These are phyloP conservation scores for Rhizopogon sp. DNA, from an alignment of 768 basidiomycete genomes.

Conservation along the genomic window DNA sequence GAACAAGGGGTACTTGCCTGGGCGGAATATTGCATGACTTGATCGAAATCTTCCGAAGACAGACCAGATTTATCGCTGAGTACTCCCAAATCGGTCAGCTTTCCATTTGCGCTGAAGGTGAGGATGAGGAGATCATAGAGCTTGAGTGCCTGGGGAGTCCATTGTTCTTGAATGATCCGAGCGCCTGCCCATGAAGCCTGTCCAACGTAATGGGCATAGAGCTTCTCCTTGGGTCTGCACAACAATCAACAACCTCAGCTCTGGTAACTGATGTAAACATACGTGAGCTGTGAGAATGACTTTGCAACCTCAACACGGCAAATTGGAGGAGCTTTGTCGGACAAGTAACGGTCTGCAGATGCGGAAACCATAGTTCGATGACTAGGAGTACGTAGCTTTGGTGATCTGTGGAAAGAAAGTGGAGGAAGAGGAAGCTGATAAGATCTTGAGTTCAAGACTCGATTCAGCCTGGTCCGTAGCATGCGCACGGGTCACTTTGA, in stretches of 20 bases:
- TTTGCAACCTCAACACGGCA: slow-evolving; percentile 66
- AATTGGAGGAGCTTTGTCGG: slow-evolving; percentile 72
- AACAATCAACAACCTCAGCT: not conserved
- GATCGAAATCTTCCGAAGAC: slow-evolving; percentile 57
- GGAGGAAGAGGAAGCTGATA: not conserved
- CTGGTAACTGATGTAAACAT: slow-evolving; percentile 3
- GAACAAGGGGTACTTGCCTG: slow-evolving; percentile 42
- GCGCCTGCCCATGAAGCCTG: slow-evolving; percentile 82
- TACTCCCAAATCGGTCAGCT: slow-evolving; percentile 48
- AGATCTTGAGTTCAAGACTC: slow-evolving; percentile 5
- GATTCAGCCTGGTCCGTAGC: slow-evolving; percentile 6
- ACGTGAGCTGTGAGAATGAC: slow-evolving; percentile 70
- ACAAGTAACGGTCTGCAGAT: slow-evolving; percentile 58
- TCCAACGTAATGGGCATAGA: slow-evolving; percentile 70
- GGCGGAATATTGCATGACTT: slow-evolving; percentile 63
- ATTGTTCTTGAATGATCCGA: slow-evolving; percentile 80
- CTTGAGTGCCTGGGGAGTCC: slow-evolving; percentile 64
- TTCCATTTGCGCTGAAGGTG: slow-evolving; percentile 58
- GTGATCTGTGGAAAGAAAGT: not conserved
- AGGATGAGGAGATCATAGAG: slow-evolving; percentile 71
- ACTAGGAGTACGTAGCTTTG: not conserved
- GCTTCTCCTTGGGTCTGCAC: slow-evolving; percentile 66
- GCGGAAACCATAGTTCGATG: slow-evolving; percentile 29
- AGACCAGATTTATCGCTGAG: slow-evolving; percentile 54
- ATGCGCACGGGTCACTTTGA: not conserved